A percentile compares a stretch with the other conserved stretches of the same genome.
phyloP scores from a whole-genome alignment of 495 filamentous ascomycete species.

The Lepidopterella palustris region DNA sequence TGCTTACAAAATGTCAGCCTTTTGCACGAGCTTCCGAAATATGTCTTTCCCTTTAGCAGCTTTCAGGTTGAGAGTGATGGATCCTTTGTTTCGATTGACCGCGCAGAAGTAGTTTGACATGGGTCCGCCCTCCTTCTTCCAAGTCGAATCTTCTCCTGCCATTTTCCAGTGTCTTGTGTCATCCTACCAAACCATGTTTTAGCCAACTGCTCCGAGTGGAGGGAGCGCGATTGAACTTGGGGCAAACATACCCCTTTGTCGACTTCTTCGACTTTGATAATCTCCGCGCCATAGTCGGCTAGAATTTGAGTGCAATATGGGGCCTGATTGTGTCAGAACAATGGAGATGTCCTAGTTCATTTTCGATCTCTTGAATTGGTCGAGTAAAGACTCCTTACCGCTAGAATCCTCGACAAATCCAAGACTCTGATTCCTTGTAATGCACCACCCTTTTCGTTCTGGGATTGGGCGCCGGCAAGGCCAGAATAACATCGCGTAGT shows the following conservation, averaged over 20 bases:
- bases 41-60: constrained; percentile 15
- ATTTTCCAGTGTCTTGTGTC: constrained; percentile 28
- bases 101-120: constrained; percentile 29
- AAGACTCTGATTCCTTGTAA: constrained; percentile 25
- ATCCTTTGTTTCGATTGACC: constrained; percentile 28
- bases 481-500: no score
- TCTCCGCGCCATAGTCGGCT: constrained; percentile 19
- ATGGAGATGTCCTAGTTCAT: no score
- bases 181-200: constrained; percentile 8
- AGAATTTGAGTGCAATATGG: constrained; percentile 28
- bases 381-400: constrained; percentile 23
- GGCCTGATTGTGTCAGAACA: neutral
- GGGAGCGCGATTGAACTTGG: neutral
- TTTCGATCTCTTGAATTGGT: constrained; percentile 2
- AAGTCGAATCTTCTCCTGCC: constrained; percentile 19
- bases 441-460: no score
- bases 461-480: no score
- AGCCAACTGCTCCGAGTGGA: neutral
- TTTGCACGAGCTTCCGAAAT: neutral
- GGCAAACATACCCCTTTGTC: neutral
- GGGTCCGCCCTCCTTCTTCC: constrained; percentile 21
- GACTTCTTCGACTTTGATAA: constrained; percentile 35
- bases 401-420: constrained; percentile 27
- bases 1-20: neutral
- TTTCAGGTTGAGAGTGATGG: constrained; percentile 28